phyloP scores from a whole-genome alignment of 352 stramenopile species.

The Globisporangium lucens region DNA sequence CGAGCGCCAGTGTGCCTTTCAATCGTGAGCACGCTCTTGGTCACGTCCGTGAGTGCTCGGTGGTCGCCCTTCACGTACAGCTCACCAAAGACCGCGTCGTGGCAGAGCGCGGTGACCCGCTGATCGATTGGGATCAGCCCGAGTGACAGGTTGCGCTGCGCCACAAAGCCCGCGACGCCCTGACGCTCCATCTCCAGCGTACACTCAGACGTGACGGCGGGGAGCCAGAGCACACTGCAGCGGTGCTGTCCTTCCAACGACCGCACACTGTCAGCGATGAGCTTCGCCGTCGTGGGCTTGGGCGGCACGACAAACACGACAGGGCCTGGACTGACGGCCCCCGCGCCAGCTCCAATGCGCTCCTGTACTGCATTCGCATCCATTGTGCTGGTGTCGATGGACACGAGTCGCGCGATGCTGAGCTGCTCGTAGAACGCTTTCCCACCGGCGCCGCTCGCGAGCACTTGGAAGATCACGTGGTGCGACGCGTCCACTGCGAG shows the following conservation, averaged over 20 bases:
- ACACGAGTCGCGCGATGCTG: slow-evolving; percentile 45
- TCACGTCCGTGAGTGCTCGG: slow-evolving; percentile 54
- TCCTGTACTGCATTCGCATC: slow-evolving; percentile 30
- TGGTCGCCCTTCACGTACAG: slow-evolving; percentile 68
- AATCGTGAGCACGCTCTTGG: slow-evolving; percentile 59
- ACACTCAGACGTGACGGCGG: slow-evolving; percentile 48
- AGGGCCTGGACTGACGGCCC: slow-evolving; percentile 14
- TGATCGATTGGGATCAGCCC: slow-evolving; percentile 60
- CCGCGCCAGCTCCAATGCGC: slow-evolving; percentile 19
- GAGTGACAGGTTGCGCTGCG: slow-evolving; percentile 50
- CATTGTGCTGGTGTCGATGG: slow-evolving; percentile 31
- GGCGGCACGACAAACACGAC: slow-evolving; percentile 60
- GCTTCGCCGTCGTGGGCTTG: slow-evolving; percentile 41
- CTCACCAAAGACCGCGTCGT: slow-evolving; percentile 64
- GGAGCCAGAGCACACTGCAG: slow-evolving; percentile 62
- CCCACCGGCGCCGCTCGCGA: slow-evolving; percentile 63
- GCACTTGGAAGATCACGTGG: slow-evolving; percentile 58
- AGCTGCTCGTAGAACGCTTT: slow-evolving; percentile 61
- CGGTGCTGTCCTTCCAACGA: slow-evolving; percentile 28
- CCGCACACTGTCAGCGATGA: slow-evolving; percentile 40
- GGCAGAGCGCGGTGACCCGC: slow-evolving; percentile 53
- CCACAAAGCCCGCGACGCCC: slow-evolving; percentile 49
- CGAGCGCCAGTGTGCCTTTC: slow-evolving; percentile 37
- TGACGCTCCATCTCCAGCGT: slow-evolving; percentile 75
- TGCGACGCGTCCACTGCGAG: slow-evolving; percentile 56